Percentiles rank a stretch among this genome's conserved stretches.
phyloP scores from a whole-genome alignment of 768 basidiomycete genomes.

The Royoungia palumana region DNA sequence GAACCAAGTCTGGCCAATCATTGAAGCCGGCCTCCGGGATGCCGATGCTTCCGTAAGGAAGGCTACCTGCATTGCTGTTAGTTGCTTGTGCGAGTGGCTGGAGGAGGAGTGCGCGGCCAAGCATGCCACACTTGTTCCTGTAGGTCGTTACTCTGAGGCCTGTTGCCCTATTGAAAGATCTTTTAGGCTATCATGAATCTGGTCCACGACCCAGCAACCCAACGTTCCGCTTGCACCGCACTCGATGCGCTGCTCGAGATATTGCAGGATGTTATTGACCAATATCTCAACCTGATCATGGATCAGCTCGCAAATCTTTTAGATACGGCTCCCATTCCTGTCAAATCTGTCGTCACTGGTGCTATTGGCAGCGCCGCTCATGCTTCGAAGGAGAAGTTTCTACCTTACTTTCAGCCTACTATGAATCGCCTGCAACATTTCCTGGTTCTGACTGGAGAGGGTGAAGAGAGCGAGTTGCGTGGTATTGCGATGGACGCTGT shows the following conservation, averaged over 20 bases:
- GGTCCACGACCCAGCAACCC: slow-evolving; percentile 82
- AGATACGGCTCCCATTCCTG: slow-evolving; percentile 76
- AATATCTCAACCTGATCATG: slow-evolving; percentile 94
- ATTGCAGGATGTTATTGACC: slow-evolving; percentile 82
- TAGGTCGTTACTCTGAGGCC: slow-evolving; percentile 33
- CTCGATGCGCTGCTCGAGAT: slow-evolving; percentile 96
- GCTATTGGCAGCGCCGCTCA: slow-evolving; percentile 98
- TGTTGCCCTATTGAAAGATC: background rate
- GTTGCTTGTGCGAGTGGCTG: slow-evolving; percentile 96
- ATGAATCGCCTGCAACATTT: slow-evolving; percentile 88
- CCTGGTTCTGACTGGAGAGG: slow-evolving; percentile 79
- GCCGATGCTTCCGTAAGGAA: slow-evolving; percentile 82
- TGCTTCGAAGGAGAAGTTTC: slow-evolving; percentile 86
- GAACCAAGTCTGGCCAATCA: slow-evolving; percentile 87
- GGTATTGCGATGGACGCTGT: slow-evolving; percentile 99
- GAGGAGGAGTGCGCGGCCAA: slow-evolving; percentile 87
- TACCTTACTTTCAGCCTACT: slow-evolving; percentile 90
- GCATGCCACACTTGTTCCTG: slow-evolving; percentile 84
- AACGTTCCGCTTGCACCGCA: slow-evolving; percentile 92
- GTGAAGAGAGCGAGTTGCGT: slow-evolving; percentile 90
- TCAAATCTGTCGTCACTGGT: slow-evolving; percentile 94
- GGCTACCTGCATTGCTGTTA: slow-evolving; percentile 93
- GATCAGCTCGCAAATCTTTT: slow-evolving; percentile 85
- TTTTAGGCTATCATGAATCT: slow-evolving; percentile 83
- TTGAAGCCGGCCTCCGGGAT: slow-evolving; percentile 86